Evolutionary conservation across 441 rosid genomes (phyloP), one percentile per base, ranked within the genome.

Genomic region (Pelargonium citronellum): DNA sequence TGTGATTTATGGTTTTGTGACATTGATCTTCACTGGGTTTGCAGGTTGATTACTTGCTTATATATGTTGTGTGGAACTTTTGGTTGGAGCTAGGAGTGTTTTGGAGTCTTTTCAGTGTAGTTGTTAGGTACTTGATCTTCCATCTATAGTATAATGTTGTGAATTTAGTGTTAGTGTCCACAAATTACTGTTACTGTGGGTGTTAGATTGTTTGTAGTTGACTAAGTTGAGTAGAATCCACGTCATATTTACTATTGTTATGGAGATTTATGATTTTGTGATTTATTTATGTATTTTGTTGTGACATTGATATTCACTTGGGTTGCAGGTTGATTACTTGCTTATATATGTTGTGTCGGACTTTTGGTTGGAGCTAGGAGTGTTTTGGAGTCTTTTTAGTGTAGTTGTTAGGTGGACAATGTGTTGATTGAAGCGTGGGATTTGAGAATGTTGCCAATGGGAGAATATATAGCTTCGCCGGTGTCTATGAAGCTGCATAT

Each of bases 401-500:
- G 15, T 53, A n/a, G 60, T 16, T 15, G 60, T 51, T 13, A 16
- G 20, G 60, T n/a, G 60, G 60, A 53, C 16, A 53, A 53, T 53
- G 60, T 53, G 60, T 53, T 53, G 60, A 53, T 16, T 12, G 60
- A 53, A 53, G 60, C 5, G 60, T 53, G 60, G 60, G 57, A 53
- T 15, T 20, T 15, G 20, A 53, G 15, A n/a, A 53, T 53, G 60
- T 16, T 53, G 22, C 20, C 20, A 16, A 53, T 53, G 60, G 60
- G 60, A 53, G 60, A 53, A 53, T 53, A 53, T 53, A 22, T 15
- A 15, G 15, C 60, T 53, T 53, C 60, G 49, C 2, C 49, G 49
- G 49, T 12, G 12, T 44, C 49, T 44, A 9, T 44, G 12, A 44
- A 44, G 49, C 49, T 44, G 49, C 49, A 7, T 44, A 44, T 44